phyloP scores from a whole-genome alignment of 495 filamentous ascomycete species.

The Tuber aestivum region DNA sequence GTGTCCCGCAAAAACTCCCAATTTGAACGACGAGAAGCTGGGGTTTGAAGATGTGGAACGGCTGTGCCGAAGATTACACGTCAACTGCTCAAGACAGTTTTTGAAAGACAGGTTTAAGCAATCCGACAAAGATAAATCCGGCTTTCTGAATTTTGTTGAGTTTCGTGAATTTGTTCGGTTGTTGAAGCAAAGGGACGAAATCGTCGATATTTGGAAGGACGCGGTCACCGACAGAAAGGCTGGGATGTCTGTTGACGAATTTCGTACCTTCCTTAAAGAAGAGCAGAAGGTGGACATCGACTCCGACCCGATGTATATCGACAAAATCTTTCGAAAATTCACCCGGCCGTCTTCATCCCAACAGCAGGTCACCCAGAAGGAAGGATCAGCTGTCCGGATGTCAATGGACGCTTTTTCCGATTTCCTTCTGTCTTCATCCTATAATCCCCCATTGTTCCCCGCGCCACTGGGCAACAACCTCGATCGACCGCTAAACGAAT shows the following conservation, averaged over 20 bases:
- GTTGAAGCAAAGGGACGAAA: constrained; percentile 76
- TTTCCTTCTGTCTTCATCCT: constrained; percentile 61
- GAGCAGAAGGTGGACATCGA: constrained; percentile 71
- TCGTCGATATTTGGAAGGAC: constrained; percentile 61
- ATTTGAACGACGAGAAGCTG: constrained; percentile 59
- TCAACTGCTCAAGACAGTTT: constrained; percentile 71
- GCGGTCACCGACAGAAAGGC: constrained; percentile 50
- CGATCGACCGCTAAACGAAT: constrained; percentile 86
- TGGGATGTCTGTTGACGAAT: constrained; percentile 65
- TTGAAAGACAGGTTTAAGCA: constrained; percentile 68
- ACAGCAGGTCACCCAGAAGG: constrained; percentile 43
- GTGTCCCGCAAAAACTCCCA: constrained; percentile 52
- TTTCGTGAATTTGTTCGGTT: constrained; percentile 75
- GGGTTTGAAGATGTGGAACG: constrained; percentile 70
- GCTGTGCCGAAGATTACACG: constrained; percentile 79
- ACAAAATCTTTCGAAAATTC: constrained; percentile 66
- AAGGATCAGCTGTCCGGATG: constrained; percentile 50
- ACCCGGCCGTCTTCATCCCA: constrained; percentile 59
- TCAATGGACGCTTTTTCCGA: constrained; percentile 65
- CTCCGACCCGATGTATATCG: constrained; percentile 59
- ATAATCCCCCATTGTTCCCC: constrained; percentile 40
- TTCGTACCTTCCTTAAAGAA: constrained; percentile 66
- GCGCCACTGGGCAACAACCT: constrained; percentile 46
- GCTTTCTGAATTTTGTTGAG: constrained; percentile 64
- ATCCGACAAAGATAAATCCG: constrained; percentile 58